These are phyloP conservation scores for Ogataea paradorogensis DNA, from an alignment of 805 yeast species.

Conservation along the genomic window DNA sequence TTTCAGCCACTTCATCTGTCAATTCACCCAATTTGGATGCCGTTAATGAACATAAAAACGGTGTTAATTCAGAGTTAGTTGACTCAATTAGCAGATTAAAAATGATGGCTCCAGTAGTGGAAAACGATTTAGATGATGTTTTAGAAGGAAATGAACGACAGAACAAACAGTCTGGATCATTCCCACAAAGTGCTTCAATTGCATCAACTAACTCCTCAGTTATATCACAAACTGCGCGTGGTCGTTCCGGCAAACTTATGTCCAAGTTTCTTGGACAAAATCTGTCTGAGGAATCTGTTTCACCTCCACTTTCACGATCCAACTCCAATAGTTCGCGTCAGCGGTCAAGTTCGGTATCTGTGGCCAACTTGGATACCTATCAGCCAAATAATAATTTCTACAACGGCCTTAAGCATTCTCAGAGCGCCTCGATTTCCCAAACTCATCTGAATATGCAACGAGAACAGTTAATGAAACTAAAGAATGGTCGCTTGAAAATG, in stretches of 20 bases:
- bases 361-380: conserved; percentile 17
- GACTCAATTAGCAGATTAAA: conserved; percentile 28
- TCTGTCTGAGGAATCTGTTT: conserved; percentile 21
- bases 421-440: conserved; percentile 25
- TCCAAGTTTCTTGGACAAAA: conserved; percentile 21
- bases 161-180: background rate
- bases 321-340: conserved; percentile 16
- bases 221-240: conserved; percentile 17
- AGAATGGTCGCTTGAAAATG: conserved; percentile 30
- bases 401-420: conserved; percentile 26
- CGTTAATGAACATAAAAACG: conserved; percentile 7
- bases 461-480: conserved; percentile 26
- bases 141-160: conserved; percentile 17
- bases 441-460: conserved; percentile 21
- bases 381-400: conserved; percentile 13
- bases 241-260: conserved; percentile 22
- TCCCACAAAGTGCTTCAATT: conserved; percentile 11
- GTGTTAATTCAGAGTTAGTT: conserved; percentile 22
- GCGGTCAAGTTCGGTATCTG: conserved; percentile 24
- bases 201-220: conserved; percentile 15
- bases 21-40: conserved; percentile 17
- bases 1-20: conserved; percentile 14
- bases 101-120: conserved; percentile 33
- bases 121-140: conserved; percentile 33
- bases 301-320: conserved; percentile 25